Evolutionary conservation across 192 early-diverging fungal genomes (phyloP).

Genomic region (Thamnidium elegans): DNA sequence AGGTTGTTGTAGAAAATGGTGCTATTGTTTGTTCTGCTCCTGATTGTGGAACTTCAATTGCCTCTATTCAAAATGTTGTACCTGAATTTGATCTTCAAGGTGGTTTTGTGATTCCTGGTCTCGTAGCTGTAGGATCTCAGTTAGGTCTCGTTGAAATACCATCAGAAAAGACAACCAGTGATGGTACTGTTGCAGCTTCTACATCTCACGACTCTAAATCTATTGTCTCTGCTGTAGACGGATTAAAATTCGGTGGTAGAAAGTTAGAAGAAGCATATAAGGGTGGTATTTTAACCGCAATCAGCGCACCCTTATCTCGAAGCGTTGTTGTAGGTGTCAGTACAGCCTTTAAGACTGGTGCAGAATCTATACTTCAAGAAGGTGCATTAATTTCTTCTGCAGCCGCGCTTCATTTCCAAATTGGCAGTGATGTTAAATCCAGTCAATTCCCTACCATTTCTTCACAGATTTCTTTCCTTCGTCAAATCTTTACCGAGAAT

Average conservation of each 20-base stretch:
- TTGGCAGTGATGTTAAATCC: slow-evolving; percentile 50
- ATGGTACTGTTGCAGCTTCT: slow-evolving; percentile 44
- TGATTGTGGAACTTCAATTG: slow-evolving; percentile 21
- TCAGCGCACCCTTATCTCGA: slow-evolving; percentile 52
- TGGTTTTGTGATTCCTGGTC: slow-evolving; percentile 59
- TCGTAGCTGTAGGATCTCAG: slow-evolving; percentile 51
- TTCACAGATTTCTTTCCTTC: slow-evolving; percentile 49
- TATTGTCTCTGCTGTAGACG: slow-evolving; percentile 54
- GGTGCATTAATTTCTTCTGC: slow-evolving; percentile 46
- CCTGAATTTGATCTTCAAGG: slow-evolving; percentile 54
- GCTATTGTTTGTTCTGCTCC: slow-evolving; percentile 48
- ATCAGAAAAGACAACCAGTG: slow-evolving; percentile 53
- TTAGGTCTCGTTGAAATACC: slow-evolving; percentile 71
- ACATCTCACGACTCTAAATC: slow-evolving; percentile 15
- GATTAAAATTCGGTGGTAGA: slow-evolving; percentile 58
- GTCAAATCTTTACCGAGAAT: slow-evolving; percentile 38
- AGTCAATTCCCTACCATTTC: slow-evolving; percentile 48
- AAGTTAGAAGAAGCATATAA: slow-evolving; percentile 58
- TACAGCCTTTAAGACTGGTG: slow-evolving; percentile 66
- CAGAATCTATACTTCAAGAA: slow-evolving; percentile 37
- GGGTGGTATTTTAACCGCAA: slow-evolving; percentile 56
- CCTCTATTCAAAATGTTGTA: not conserved
- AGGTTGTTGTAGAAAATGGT: slow-evolving; percentile 43
- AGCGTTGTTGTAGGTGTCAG: slow-evolving; percentile 58
- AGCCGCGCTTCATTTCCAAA: slow-evolving; percentile 58